Evolutionary conservation across 768 basidiomycete genomes (phyloP).

Genomic region (Lactifluus rugatus): DNA sequence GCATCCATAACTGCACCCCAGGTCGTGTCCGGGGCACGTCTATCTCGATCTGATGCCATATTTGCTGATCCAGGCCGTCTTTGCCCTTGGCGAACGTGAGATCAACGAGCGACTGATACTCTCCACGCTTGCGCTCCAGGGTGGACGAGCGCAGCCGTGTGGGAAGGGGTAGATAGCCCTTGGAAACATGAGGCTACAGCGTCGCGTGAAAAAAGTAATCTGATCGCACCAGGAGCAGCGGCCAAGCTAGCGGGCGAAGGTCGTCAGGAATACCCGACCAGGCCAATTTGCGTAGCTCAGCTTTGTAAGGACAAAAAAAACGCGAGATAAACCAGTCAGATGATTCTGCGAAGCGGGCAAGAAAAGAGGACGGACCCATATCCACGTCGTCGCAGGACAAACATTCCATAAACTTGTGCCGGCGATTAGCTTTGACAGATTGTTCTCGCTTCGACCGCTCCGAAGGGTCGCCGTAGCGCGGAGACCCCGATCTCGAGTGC

Average conservation of each 20-base stretch:
- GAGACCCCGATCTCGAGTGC: slow-evolving; percentile 14
- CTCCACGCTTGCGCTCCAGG: slow-evolving; percentile 81
- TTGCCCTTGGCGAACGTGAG: slow-evolving; percentile 82
- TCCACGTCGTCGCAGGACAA: slow-evolving; percentile 69
- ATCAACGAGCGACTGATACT: slow-evolving; percentile 84
- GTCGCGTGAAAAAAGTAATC: not conserved
- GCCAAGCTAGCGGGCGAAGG: slow-evolving; percentile 89
- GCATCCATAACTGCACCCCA: slow-evolving; percentile 86
- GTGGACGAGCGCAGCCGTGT: slow-evolving; percentile 63
- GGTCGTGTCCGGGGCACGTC: slow-evolving; percentile 95
- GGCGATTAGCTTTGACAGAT: slow-evolving; percentile 69
- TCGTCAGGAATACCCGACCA: slow-evolving; percentile 92
- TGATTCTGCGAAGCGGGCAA: not conserved
- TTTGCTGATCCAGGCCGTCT: slow-evolving; percentile 85
- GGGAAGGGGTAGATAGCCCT: slow-evolving; percentile 92
- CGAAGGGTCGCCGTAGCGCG: slow-evolving; percentile 2
- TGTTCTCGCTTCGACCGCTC: slow-evolving; percentile 59
- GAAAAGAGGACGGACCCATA: slow-evolving; percentile 43
- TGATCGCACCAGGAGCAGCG: slow-evolving; percentile 71
- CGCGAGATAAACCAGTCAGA: not conserved
- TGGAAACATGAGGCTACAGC: slow-evolving; percentile 8
- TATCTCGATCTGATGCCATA: slow-evolving; percentile 99
- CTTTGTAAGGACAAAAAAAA: slow-evolving; percentile 28
- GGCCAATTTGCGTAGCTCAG: slow-evolving; percentile 79
- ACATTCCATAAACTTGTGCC: slow-evolving; percentile 75